A percentile compares a stretch with the other conserved stretches of the same genome.
Evolutionary conservation across 1,284 basidiomycete genomes (phyloP).

Genomic region (Porphyrellus sp.): DNA sequence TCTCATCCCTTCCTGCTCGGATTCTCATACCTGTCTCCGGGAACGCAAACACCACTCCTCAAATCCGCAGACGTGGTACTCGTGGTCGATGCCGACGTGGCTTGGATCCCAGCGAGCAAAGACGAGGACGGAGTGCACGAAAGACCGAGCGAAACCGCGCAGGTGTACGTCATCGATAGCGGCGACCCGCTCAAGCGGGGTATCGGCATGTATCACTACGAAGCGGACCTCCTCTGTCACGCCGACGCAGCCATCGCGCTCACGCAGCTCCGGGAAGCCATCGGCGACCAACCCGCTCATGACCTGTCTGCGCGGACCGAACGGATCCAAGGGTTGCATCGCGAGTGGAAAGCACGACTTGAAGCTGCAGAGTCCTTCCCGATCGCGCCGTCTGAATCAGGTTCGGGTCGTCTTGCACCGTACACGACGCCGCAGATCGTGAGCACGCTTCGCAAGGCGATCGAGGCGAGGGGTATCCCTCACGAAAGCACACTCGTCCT

Average conservation of each 20-base stretch:
- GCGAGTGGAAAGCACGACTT: slow-evolving; percentile 28
- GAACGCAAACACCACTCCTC: slow-evolving; percentile 46
- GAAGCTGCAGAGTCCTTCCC: slow-evolving; percentile 23
- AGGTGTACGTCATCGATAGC: slow-evolving; percentile 16
- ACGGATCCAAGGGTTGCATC: slow-evolving; percentile 21
- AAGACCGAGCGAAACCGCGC: slow-evolving; percentile 40
- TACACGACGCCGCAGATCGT: slow-evolving; percentile 51
- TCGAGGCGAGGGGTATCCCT: slow-evolving; percentile 28
- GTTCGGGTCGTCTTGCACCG: slow-evolving; percentile 12
- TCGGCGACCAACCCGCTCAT: slow-evolving; percentile 21
- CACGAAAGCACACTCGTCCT: slow-evolving; percentile 45
- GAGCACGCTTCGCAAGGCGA: slow-evolving; percentile 44
- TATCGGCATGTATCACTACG: slow-evolving; percentile 54
- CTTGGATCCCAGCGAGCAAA: slow-evolving; percentile 56
- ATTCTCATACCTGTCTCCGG: slow-evolving; percentile 43
- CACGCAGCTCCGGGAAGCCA: slow-evolving; percentile 44
- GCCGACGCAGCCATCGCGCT: slow-evolving; percentile 56
- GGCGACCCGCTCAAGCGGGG: slow-evolving; percentile 58
- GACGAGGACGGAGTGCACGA: slow-evolving; percentile 19
- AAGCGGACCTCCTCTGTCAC: slow-evolving; percentile 54
- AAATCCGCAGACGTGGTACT: slow-evolving; percentile 58
- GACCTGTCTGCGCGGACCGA: slow-evolving; percentile 4
- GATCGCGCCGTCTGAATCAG: slow-evolving; percentile 1
- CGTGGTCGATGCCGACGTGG: slow-evolving; percentile 58
- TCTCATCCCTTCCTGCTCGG: slow-evolving; percentile 56